Evolutionary conservation across 257 asterid species (phyloP), one percentile per base, ranked within the genome.

Genomic region (Solanum clarkiae): DNA sequence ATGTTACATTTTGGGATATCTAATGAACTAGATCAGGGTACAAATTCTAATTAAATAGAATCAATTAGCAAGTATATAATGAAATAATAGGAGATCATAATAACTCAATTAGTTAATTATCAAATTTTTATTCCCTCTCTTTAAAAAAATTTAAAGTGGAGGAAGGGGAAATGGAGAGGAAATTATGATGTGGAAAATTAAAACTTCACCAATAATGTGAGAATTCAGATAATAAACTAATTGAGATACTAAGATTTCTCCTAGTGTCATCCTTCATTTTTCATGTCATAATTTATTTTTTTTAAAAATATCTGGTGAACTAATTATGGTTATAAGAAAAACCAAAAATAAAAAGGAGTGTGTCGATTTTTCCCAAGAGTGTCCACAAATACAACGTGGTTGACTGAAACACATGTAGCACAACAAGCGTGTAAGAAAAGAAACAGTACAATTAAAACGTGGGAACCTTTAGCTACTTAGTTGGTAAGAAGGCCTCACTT

Each of bases 331-430:
- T 18, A 1, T 16, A 81, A 24, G 20, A 20, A 59, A 17, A 16
- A 36, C 42, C 20, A 32, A 45, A 56, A n/a, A 40, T 13, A 4
- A 15, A 26, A 36, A 69, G 14, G 13, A 36, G 24, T 14, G 62
- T 63, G 8, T 56, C 36, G 10, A 53, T 65, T 1, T 22, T 77
- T 54, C n/a, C n/a, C n/a, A 51, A 44, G 54, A 53, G 20, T 72
- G 77, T 84, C 79, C 81, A 60, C 82, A 17, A 3, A 62, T 51
- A 63, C 42, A 54, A 81, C 86, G 86, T 84, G 86, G 13, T 81
- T 84, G 89, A 84, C 87, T 44, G 47, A 62, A 63, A 66, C 29
- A 87, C 53, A 47, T 42, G 56, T 42, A 49, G 14, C 24, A 4
- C 17, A 49, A 51, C 32, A 6, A 11, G 1, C 42, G 42, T 40